Conservation (phyloP, 75 land plant species). For the Cryptomeria japonica region DNA sequence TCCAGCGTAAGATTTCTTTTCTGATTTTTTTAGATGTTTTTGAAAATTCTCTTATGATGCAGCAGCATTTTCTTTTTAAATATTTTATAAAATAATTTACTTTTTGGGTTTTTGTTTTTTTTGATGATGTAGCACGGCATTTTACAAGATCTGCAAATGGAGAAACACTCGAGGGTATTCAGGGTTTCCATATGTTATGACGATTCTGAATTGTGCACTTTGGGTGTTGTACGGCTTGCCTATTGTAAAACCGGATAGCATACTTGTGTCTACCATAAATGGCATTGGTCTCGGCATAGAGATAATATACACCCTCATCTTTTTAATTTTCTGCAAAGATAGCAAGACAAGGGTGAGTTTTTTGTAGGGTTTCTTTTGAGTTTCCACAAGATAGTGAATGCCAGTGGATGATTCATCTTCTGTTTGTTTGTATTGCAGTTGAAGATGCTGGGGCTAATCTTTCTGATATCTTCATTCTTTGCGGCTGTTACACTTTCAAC, state of each 20-base stretch:
- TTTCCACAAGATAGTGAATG: too few species aligned
- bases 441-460: background rate
- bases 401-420: too few species aligned
- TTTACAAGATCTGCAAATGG: conserved; percentile 53
- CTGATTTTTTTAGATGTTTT: background rate
- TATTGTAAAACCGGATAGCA: too few species aligned
- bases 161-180: conserved; percentile 67
- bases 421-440: conserved; percentile 6
- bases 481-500: conserved; percentile 13
- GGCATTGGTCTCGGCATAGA: too few species aligned
- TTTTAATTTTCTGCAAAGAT: too few species aligned
- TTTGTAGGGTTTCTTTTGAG: conserved; percentile 23
- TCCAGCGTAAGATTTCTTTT: conserved; percentile 54
- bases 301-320: too few species aligned
- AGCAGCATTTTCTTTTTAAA: too few species aligned
- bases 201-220: conserved; percentile 68
- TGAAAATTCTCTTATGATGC: too few species aligned
- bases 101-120: too few species aligned
- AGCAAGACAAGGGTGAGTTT: too few species aligned
- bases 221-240: conserved; percentile 29
- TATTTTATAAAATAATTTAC: too few species aligned
- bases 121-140: conserved; percentile 54
- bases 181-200: conserved; percentile 61
- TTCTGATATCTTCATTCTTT: conserved; percentile 23
- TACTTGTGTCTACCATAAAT: too few species aligned